Conservation (phyloP, 1,284 basidiomycete species). For the Apiotrichum mycotoxinovorans region DNA sequence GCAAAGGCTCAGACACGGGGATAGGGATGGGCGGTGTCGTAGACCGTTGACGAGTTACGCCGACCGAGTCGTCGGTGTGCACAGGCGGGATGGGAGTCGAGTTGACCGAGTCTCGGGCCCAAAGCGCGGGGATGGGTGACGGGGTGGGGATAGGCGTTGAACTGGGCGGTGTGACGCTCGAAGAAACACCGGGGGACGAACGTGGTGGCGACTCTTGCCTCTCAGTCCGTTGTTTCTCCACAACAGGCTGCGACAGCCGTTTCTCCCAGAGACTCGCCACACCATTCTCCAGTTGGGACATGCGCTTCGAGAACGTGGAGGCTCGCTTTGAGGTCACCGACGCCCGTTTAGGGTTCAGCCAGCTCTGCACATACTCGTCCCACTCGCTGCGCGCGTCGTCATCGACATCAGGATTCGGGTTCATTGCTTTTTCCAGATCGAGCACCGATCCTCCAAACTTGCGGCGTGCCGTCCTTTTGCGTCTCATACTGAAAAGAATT, state of each 20-base stretch:
- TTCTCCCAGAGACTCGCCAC: too few relatives aligned
- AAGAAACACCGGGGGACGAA: neutral
- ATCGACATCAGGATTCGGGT: neutral
- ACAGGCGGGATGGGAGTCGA: too few relatives aligned
- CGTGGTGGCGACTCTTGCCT: neutral
- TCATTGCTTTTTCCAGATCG: neutral
- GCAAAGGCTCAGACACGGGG: too few relatives aligned
- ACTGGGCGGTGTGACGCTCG: too few relatives aligned
- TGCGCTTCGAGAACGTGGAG: neutral
- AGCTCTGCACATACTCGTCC: constrained; percentile 4
- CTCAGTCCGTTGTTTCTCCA: too few relatives aligned
- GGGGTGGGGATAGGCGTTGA: too few relatives aligned
- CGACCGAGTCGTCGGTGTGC: too few relatives aligned
- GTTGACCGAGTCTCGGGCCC: too few relatives aligned
- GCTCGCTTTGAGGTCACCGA: neutral
- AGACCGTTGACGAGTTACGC: too few relatives aligned
- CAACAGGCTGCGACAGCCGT: too few relatives aligned
- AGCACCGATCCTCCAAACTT: neutral
- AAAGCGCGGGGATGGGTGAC: too few relatives aligned
- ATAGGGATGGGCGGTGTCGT: too few relatives aligned
- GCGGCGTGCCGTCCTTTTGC: constrained; percentile 1
- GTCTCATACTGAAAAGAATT: neutral
- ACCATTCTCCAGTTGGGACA: neutral
- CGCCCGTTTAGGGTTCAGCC: neutral
- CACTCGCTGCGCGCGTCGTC: constrained; percentile 2